These are phyloP conservation scores for Cardamine resedifolia DNA, from an alignment of 345 rosid genomes.

Conservation along the genomic window DNA sequence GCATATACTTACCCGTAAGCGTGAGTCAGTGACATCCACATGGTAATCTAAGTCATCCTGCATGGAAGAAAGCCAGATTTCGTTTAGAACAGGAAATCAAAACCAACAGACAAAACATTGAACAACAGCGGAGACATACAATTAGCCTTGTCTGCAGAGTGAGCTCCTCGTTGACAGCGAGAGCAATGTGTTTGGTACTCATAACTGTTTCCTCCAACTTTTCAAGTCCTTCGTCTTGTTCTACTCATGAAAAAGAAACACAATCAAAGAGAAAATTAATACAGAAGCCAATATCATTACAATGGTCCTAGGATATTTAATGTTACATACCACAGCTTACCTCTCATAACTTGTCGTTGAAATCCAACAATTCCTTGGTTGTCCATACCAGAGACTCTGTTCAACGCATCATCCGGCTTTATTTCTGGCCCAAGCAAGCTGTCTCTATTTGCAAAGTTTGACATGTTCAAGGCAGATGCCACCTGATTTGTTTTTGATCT, in stretches of 20 bases:
- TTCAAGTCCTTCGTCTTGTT: slow-evolving; percentile 99
- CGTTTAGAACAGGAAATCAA: background rate
- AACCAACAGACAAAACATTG: background rate
- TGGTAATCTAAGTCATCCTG: slow-evolving; percentile 94
- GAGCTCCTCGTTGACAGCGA: slow-evolving; percentile 93
- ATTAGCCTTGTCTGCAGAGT: slow-evolving; percentile 86
- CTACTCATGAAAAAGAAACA: slow-evolving; percentile 41
- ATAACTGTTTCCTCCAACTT: slow-evolving; percentile 84
- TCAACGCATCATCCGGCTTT: slow-evolving; percentile 58
- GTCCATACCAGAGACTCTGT: slow-evolving; percentile 68
- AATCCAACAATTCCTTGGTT: slow-evolving; percentile 87
- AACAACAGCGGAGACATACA: slow-evolving; percentile 45
- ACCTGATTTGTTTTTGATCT: slow-evolving; percentile 82
- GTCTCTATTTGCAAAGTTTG: slow-evolving; percentile 79
- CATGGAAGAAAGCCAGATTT: slow-evolving; percentile 12
- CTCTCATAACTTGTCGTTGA: slow-evolving; percentile 88
- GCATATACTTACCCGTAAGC: slow-evolving; percentile 60
- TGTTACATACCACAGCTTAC: slow-evolving; percentile 45
- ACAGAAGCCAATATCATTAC: background rate
- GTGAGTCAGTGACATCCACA: slow-evolving; percentile 89
- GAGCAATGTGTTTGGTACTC: slow-evolving; percentile 88
- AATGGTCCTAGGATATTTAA: slow-evolving; percentile 1
- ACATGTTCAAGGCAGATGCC: slow-evolving; percentile 90
- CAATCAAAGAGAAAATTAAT: background rate
- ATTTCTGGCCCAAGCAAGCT: slow-evolving; percentile 83